Evolutionary conservation across 2,329 filamentous ascomycete genomes (phyloP).

Genomic region (Fragosphaeria purpurea): DNA sequence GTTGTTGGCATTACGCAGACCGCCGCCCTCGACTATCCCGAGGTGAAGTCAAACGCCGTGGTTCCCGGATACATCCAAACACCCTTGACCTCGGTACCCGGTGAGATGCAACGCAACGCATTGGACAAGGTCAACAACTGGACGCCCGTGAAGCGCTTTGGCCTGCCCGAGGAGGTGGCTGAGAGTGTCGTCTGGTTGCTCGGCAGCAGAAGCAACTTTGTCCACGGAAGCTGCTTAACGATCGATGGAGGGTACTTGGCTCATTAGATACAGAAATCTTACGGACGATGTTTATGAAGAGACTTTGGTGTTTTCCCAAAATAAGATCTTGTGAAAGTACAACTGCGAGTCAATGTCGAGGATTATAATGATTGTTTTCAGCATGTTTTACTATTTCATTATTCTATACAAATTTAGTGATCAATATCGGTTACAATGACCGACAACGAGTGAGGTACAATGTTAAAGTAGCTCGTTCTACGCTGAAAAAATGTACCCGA

Average conservation of each 20-base stretch:
- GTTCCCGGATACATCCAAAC: conserved; percentile 1
- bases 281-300: too few relatives aligned
- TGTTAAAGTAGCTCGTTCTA: too few relatives aligned
- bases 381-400: too few relatives aligned
- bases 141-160: conserved; percentile 1
- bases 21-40: conserved; percentile 1
- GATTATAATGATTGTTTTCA: too few relatives aligned
- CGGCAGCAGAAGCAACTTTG: neutral
- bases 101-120: conserved; percentile 1
- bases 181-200: conserved; percentile 2
- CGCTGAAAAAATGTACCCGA: too few relatives aligned
- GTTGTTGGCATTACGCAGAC: conserved; percentile 2
- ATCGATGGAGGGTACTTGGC: neutral
- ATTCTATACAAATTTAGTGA: too few relatives aligned
- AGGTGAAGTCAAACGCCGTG: conserved; percentile 1
- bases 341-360: too few relatives aligned
- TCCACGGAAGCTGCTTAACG: conserved; percentile 1
- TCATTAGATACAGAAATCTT: neutral
- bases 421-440: too few relatives aligned
- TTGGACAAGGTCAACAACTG: conserved; percentile 1
- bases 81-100: neutral
- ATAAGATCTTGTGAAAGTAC: too few relatives aligned
- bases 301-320: too few relatives aligned
- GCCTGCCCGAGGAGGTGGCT: neutral
- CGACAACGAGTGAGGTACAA: too few relatives aligned